Conservation (phyloP, 306 rosid genomes). For the Quillaja saponaria region DNA sequence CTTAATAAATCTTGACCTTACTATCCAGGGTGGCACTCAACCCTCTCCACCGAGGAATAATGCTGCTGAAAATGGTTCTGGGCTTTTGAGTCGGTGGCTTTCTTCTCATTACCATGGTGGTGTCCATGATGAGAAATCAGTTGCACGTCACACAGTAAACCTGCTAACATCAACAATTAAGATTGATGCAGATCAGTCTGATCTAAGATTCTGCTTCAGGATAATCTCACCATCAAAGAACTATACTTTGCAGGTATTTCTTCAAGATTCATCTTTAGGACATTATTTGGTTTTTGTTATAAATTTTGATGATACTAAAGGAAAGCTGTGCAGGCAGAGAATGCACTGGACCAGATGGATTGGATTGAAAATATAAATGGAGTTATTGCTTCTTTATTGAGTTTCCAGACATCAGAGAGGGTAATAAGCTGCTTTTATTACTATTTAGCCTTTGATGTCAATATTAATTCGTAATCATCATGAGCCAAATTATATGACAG, state of each 20-base stretch:
- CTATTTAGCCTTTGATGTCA: constrained; percentile 20
- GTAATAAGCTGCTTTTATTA: constrained; percentile 36
- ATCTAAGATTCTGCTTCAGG: constrained; percentile 87
- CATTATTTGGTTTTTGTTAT: constrained; percentile 4
- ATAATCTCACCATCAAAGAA: constrained; percentile 72
- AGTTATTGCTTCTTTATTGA: constrained; percentile 75
- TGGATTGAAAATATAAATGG: constrained; percentile 88
- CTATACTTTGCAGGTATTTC: constrained; percentile 75
- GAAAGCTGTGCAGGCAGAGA: constrained; percentile 68
- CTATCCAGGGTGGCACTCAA: constrained; percentile 52
- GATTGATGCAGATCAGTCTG: constrained; percentile 77
- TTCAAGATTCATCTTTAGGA: constrained; percentile 4
- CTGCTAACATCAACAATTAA: constrained; percentile 79
- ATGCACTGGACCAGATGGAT: constrained; percentile 78
- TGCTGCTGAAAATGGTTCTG: constrained; percentile 59
- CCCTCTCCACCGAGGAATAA: constrained; percentile 53
- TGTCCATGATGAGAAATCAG: constrained; percentile 70
- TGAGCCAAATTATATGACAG: constrained; percentile 45
- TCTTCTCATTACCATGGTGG: constrained; percentile 78
- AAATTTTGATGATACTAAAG: constrained; percentile 22
- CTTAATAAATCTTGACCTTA: constrained; percentile 29
- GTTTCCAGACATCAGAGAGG: constrained; percentile 58
- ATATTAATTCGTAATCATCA: constrained; percentile 28
- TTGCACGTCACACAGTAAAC: constrained; percentile 73
- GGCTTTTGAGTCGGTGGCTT: constrained; percentile 77